phyloP scores from a whole-genome alignment of 352 stramenopile genomes.

The Globisporangium radiosum region DNA sequence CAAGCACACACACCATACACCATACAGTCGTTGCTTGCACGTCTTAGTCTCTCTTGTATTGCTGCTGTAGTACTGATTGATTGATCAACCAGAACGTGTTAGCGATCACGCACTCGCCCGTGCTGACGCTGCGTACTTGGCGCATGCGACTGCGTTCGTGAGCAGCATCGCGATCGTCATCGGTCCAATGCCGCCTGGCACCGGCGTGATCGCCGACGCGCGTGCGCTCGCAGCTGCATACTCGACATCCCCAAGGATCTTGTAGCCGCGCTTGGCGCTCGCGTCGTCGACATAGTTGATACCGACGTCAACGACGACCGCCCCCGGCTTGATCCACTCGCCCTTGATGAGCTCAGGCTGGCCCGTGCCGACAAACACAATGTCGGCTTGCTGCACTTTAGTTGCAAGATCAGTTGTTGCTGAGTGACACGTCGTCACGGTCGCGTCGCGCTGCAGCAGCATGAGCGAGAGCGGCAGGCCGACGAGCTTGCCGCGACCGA shows the following conservation, averaged over 20 bases:
- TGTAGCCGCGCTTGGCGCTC: conserved; percentile 75
- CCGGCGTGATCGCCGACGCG: conserved; percentile 94
- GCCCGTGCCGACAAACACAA: conserved; percentile 95
- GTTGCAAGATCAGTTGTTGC: conserved; percentile 69
- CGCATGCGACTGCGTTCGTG: conserved; percentile 71
- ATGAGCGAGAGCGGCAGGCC: conserved; percentile 95
- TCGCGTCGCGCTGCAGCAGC: conserved; percentile 93
- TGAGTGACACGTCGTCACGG: conserved; percentile 97
- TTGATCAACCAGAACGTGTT: too few species aligned
- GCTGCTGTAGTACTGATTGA: background rate
- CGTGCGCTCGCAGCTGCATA: conserved; percentile 84
- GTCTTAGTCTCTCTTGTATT: background rate
- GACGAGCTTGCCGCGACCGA: conserved; percentile 97
- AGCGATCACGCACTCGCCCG: too few species aligned
- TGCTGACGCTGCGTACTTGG: conserved; percentile 28
- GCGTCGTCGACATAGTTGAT: conserved; percentile 96
- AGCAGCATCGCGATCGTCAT: conserved; percentile 98
- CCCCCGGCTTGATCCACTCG: conserved; percentile 95
- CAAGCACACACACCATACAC: too few species aligned
- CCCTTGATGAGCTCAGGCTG: conserved; percentile 92
- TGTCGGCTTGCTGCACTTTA: conserved; percentile 85
- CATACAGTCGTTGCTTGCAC: too few species aligned
- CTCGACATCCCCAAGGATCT: conserved; percentile 96
- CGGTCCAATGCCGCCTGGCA: conserved; percentile 95
- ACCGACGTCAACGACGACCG: conserved; percentile 98